Base-by-base conservation (phyloP, 106 monocot species). In the Vanilla planifolia region DNA sequence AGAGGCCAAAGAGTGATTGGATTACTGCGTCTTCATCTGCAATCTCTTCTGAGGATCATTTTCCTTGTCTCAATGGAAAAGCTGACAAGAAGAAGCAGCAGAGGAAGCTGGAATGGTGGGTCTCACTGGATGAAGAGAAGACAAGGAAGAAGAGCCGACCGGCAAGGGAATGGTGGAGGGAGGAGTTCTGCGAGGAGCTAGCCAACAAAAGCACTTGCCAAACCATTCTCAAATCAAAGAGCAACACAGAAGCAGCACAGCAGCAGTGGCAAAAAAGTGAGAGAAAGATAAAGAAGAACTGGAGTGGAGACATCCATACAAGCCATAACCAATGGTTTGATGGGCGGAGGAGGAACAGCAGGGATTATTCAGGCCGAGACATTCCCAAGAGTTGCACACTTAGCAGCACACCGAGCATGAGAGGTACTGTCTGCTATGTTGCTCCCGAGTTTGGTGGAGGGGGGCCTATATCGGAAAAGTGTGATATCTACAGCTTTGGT, bases 361-460 rank as follows among this genome's bases (percentile, higher is more conserved):
- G 62, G 27, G 89, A 89, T 11, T 78, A 74, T 69, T 66, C 73
- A 0, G 75, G 75, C 13, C 65, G 80, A 1, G 89, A 90, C 17
- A 75, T 96, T 39, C 90, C 95, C 2, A 90, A 85, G 67, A 85
- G 84, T 24, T 73, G 81, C 25, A 75, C 78, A 2, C 61, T 90
- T 17, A 91, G 90, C 56, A 98, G 96, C 61, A 98, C 96, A 1
- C 96, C 96, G 2, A 98, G 96, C 80, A 91, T 91, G 96, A 78
- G 96, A 35, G 96, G 96, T 11, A 98, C 96, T 6, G 79, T 91
- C 34, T 98, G 96, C 67, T 98, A 98, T 55, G 81, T 81, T 6
- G 96, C 96, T 8, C 96, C 96, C 0, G 96, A 98, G 59, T 82
- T 77, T 20, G 79, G 87, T 8, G 80, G 81, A 8, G 81, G 88